These are phyloP conservation scores for Jimgerdemannia flammicorona DNA, from an alignment of 192 early-diverging fungal genomes.

Conservation along the genomic window DNA sequence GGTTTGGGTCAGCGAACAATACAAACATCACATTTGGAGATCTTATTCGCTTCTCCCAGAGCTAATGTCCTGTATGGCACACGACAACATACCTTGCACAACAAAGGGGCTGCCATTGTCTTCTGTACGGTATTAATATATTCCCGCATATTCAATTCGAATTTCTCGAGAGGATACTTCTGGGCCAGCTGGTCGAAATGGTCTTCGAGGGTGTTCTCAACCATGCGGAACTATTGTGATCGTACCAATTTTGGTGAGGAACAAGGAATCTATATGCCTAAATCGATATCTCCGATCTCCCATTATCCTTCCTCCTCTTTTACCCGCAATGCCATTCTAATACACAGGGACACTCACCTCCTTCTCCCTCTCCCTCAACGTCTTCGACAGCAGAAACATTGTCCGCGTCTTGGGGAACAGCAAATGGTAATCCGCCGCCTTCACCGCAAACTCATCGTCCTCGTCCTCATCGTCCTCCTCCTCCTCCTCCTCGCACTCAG, in stretches of 20 bases:
- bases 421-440: constrained; percentile 41
- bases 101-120: constrained; percentile 36
- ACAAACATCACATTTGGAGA: background rate
- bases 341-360: constrained; percentile 9
- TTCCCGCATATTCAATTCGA: constrained; percentile 48
- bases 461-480: constrained; percentile 23
- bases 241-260: no score
- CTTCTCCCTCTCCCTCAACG: constrained; percentile 27
- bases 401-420: constrained; percentile 45
- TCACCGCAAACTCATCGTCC: constrained; percentile 34
- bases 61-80: background rate
- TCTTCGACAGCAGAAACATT: constrained; percentile 39
- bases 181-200: constrained; percentile 40
- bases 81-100: constrained; percentile 34
- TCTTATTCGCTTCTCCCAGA: background rate
- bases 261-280: no score
- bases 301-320: no score
- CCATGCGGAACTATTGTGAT: constrained; percentile 28
- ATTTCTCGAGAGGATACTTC: constrained; percentile 38
- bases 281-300: no score
- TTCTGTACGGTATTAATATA: constrained; percentile 42
- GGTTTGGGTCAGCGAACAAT: background rate
- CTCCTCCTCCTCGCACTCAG: constrained; percentile 9
- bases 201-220: constrained; percentile 20
- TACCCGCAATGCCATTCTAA: no score